Evolutionary conservation across 257 asterid genomes (phyloP).

Genomic region (Nicotiana paniculata): DNA sequence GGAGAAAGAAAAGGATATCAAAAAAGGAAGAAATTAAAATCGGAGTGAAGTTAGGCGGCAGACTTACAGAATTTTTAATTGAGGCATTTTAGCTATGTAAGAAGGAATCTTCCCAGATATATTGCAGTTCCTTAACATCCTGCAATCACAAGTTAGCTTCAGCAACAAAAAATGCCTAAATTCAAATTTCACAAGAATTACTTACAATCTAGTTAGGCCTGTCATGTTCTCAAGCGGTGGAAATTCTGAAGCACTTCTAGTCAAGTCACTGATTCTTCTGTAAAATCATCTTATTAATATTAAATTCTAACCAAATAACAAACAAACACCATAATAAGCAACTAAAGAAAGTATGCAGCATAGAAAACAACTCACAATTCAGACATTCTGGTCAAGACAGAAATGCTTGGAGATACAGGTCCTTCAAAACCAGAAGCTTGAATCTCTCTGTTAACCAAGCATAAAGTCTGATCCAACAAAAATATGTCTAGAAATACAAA

Average conservation of each 20-base stretch:
- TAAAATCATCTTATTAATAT: background rate
- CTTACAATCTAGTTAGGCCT: background rate
- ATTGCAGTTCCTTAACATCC: background rate
- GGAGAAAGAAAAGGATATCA: background rate
- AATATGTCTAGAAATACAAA: background rate
- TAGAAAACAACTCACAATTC: slow-evolving; percentile 2
- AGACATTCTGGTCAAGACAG: background rate
- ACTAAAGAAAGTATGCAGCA: background rate
- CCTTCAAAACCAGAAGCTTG: slow-evolving; percentile 13
- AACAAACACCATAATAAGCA: background rate
- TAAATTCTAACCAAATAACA: background rate
- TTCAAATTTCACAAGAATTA: background rate
- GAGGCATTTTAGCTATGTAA: background rate
- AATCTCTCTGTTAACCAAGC: slow-evolving; percentile 4
- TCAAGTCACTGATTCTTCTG: slow-evolving; percentile 8
- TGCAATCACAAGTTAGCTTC: background rate
- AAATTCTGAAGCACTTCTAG: slow-evolving; percentile 9
- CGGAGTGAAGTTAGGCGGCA: background rate
- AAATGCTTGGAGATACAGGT: background rate
- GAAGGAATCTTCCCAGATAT: background rate
- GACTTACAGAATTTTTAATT: background rate
- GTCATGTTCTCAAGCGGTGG: background rate
- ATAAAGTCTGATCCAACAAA: background rate
- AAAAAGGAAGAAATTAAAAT: background rate
- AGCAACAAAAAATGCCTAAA: background rate